These are phyloP conservation scores for Patellifolia procumbens DNA, from an alignment of 179 eudicot species.

Conservation along the genomic window DNA sequence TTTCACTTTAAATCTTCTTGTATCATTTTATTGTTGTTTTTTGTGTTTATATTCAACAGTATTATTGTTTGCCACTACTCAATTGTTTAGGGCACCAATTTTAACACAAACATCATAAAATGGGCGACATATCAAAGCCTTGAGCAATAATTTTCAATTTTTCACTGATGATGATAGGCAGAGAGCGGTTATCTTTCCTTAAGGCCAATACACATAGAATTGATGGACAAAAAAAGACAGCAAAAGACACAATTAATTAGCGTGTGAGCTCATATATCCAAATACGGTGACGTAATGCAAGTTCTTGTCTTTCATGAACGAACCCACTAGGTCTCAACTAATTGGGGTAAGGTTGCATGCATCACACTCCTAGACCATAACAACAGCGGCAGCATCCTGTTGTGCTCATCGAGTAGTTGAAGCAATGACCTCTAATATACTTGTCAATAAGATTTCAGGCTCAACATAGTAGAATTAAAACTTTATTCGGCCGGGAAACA, in stretches of 20 bases:
- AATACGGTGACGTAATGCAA: not conserved
- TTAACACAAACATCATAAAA: too few relatives aligned
- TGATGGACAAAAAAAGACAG: not conserved
- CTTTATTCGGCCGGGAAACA: not conserved
- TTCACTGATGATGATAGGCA: not conserved
- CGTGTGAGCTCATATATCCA: not conserved
- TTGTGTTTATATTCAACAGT: too few relatives aligned
- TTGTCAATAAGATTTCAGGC: not conserved
- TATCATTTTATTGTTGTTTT: too few relatives aligned
- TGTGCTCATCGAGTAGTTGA: not conserved
- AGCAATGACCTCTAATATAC: not conserved
- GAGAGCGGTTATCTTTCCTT: not conserved
- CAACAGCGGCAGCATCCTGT: not conserved
- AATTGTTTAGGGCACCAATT: too few relatives aligned
- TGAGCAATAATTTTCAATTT: not conserved
- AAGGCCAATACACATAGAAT: not conserved
- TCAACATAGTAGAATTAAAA: not conserved
- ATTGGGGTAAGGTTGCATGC: not conserved
- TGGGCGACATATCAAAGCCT: not conserved
- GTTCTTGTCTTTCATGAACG: not conserved
- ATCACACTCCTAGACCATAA: not conserved
- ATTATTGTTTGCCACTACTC: too few relatives aligned
- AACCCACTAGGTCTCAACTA: not conserved
- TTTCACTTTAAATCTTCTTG: too few relatives aligned
- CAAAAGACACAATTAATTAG: not conserved